These are phyloP conservation scores for Ogataea degrootiae DNA, from an alignment of 805 yeast genomes.

Conservation along the genomic window DNA sequence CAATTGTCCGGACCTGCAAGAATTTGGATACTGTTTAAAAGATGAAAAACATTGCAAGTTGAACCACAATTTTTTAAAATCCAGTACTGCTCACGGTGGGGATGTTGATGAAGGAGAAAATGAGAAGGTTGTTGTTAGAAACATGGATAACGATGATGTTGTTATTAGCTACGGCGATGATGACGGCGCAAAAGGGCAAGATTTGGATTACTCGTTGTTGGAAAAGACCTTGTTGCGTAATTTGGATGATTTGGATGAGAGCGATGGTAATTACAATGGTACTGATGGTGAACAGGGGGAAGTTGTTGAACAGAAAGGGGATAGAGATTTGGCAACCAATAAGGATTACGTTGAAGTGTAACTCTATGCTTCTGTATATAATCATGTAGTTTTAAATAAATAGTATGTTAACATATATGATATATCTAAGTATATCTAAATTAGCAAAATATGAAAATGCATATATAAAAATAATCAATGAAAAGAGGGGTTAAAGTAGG, in stretches of 20 bases:
- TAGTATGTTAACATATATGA: no score
- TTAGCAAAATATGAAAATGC: no score
- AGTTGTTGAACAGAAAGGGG: conserved; percentile 5
- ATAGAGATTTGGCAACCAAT: conserved; percentile 14
- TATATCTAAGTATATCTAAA: no score
- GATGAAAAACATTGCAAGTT: conserved; percentile 46
- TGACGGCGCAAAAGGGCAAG: conserved; percentile 13
- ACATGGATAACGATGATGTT: conserved; percentile 29
- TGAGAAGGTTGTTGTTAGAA: conserved; percentile 14
- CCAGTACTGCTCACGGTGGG: background rate
- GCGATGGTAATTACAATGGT: background rate
- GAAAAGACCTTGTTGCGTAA: conserved; percentile 12
- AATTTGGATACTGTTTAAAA: conserved; percentile 53
- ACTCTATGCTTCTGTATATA: background rate
- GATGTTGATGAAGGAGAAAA: conserved; percentile 2
- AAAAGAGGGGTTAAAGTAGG: no score
- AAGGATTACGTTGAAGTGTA: conserved; percentile 16
- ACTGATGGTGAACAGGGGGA: conserved; percentile 4
- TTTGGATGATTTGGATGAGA: conserved; percentile 6
- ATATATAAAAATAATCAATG: no score
- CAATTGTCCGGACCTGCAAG: conserved; percentile 70
- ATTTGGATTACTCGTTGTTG: conserved; percentile 11
- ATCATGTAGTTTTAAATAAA: background rate
- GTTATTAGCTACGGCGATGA: conserved; percentile 18
- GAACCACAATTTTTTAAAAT: conserved; percentile 36